Percentiles rank a stretch among this genome's conserved stretches.
These are phyloP conservation scores for Exutisphaerella laricina DNA, from an alignment of 2,329 filamentous ascomycete genomes.

Conservation along the genomic window DNA sequence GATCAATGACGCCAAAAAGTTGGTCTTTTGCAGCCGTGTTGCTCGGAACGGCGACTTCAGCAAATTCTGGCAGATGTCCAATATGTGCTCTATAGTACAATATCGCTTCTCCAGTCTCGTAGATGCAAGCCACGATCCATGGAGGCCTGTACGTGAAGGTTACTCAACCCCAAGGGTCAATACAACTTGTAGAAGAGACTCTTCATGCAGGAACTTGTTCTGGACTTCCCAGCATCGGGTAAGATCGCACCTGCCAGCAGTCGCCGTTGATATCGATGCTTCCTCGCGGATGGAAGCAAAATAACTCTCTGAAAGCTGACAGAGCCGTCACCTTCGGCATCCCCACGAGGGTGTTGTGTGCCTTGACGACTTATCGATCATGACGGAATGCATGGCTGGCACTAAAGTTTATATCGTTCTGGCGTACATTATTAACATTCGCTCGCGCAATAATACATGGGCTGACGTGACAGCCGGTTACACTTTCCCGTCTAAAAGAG, in stretches of 20 bases:
- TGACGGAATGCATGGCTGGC: too few relatives aligned
- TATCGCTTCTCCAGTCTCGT: too few relatives aligned
- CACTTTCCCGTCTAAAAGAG: not conserved
- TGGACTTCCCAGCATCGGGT: too few relatives aligned
- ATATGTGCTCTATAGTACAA: too few relatives aligned
- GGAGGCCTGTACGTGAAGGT: too few relatives aligned
- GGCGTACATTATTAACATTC: not conserved
- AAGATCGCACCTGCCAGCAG: too few relatives aligned
- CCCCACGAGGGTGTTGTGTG: not conserved
- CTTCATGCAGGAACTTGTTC: not conserved
- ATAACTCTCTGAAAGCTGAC: not conserved
- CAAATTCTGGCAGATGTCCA: too few relatives aligned
- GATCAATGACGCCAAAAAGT: too few relatives aligned
- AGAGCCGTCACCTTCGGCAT: not conserved
- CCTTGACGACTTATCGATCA: not conserved
- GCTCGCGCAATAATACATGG: not conserved
- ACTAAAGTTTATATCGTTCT: too few relatives aligned
- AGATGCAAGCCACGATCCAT: too few relatives aligned
- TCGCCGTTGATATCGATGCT: not conserved
- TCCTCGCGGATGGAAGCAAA: not conserved
- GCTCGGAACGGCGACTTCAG: too few relatives aligned
- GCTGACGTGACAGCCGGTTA: not conserved
- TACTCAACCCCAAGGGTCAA: not conserved
- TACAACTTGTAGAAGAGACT: not conserved
- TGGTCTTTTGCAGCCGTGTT: too few relatives aligned